Percentiles rank a stretch among this genome's conserved stretches.
Evolutionary conservation across 83 land plant species (phyloP).

Genomic region (Picea abies): DNA sequence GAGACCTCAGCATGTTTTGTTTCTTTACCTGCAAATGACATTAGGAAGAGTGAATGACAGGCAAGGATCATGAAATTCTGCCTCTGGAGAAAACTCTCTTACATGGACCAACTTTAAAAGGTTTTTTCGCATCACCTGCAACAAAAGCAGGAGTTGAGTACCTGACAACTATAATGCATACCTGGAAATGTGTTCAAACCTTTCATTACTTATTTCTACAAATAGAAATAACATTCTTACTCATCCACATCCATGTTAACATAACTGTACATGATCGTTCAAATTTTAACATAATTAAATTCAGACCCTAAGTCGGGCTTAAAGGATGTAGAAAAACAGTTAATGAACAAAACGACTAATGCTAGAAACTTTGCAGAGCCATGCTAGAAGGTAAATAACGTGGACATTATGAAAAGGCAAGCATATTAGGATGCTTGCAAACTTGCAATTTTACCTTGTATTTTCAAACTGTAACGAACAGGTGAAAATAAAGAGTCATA

Average conservation of each 20-base stretch:
- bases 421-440: too few species aligned
- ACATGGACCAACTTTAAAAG: slow-evolving; percentile 76
- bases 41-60: slow-evolving; percentile 88
- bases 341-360: not conserved
- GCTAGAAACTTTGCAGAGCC: not conserved
- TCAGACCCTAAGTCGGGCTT: not conserved
- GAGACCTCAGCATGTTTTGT: not conserved
- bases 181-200: not conserved
- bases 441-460: too few species aligned
- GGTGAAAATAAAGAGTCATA: too few species aligned
- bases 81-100: slow-evolving; percentile 94
- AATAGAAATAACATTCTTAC: not conserved
- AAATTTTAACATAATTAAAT: slow-evolving; percentile 3
- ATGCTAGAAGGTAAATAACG: not conserved
- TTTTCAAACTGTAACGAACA: too few species aligned
- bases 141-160: not conserved
- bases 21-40: slow-evolving; percentile 93
- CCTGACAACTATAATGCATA: not conserved
- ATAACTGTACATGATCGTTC: not conserved
- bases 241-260: not conserved
- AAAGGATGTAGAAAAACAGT: not conserved
- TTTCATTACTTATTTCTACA: not conserved
- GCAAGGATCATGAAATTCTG: slow-evolving; percentile 77
- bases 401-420: too few species aligned
- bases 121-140: slow-evolving; percentile 91